phyloP scores from a whole-genome alignment of 805 yeast genomes.

The Cyberlindnera mississippiensis region DNA sequence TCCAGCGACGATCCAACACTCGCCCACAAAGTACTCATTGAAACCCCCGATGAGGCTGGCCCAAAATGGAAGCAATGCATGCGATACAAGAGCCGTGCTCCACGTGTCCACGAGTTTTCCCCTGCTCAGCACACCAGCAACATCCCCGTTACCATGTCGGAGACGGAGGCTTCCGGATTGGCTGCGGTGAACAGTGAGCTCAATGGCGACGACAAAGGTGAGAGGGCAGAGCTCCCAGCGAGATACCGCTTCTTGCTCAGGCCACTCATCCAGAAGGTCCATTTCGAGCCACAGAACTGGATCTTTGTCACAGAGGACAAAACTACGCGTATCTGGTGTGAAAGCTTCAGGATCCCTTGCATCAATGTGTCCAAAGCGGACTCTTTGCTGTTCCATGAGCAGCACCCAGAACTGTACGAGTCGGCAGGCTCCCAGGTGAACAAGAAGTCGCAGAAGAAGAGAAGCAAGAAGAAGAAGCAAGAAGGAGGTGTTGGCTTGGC shows the following conservation, averaged over 20 bases:
- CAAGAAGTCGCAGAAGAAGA: slow-evolving; percentile 1
- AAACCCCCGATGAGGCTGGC: slow-evolving; percentile 41
- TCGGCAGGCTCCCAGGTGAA: not conserved
- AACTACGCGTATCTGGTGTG: slow-evolving; percentile 48
- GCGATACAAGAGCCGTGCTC: slow-evolving; percentile 42
- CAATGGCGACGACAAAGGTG: slow-evolving; percentile 1
- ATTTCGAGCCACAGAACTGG: slow-evolving; percentile 44
- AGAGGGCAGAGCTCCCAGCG: slow-evolving; percentile 42
- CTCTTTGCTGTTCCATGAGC: slow-evolving; percentile 11
- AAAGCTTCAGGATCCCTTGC: slow-evolving; percentile 49
- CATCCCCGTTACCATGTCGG: slow-evolving; percentile 9
- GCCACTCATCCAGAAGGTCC: slow-evolving; percentile 53
- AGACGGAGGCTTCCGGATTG: slow-evolving; percentile 9
- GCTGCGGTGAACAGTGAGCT: not conserved
- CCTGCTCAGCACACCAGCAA: not conserved
- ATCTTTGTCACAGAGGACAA: slow-evolving; percentile 58
- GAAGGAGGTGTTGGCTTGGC: not conserved
- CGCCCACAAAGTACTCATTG: slow-evolving; percentile 30
- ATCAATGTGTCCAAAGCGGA: slow-evolving; percentile 51
- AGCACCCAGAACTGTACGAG: not conserved
- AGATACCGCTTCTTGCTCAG: slow-evolving; percentile 52
- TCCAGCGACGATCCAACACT: slow-evolving; percentile 14
- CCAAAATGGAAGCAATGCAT: slow-evolving; percentile 49
- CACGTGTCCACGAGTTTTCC: slow-evolving; percentile 44
- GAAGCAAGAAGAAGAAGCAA: slow-evolving; percentile 2